These are phyloP conservation scores for Calonectria henricotiae DNA, from an alignment of 2,329 filamentous ascomycete genomes.

Conservation along the genomic window DNA sequence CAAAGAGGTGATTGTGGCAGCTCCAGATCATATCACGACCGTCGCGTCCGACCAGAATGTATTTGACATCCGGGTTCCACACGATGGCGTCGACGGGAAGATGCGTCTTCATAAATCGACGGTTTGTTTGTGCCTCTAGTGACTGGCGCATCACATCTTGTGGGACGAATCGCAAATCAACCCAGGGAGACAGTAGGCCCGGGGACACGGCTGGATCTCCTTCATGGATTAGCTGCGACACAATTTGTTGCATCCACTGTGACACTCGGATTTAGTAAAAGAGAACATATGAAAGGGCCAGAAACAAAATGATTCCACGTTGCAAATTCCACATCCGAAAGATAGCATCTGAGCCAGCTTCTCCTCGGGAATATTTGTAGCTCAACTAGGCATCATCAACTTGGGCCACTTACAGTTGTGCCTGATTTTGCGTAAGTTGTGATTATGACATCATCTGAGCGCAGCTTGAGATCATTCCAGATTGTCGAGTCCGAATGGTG, in stretches of 20 bases:
- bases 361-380: background rate
- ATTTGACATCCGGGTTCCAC: background rate
- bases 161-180: background rate
- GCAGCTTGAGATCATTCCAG: background rate
- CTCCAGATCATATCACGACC: constrained; percentile 20
- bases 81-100: constrained; percentile 7
- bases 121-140: background rate
- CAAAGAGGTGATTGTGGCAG: constrained; percentile 5
- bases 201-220: background rate
- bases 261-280: background rate
- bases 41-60: background rate
- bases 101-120: background rate
- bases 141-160: background rate
- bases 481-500: constrained; percentile 13
- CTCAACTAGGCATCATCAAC: background rate
- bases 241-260: constrained; percentile 11
- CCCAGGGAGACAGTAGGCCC: background rate
- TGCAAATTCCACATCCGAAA: background rate
- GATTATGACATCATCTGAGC: constrained; percentile 1
- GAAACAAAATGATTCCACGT: background rate
- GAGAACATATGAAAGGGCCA: background rate
- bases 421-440: constrained; percentile 1
- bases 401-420: background rate
- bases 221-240: background rate
- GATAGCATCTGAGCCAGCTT: background rate